phyloP scores from a whole-genome alignment of 495 filamentous ascomycete species.

The Talaromyces wortmannii region DNA sequence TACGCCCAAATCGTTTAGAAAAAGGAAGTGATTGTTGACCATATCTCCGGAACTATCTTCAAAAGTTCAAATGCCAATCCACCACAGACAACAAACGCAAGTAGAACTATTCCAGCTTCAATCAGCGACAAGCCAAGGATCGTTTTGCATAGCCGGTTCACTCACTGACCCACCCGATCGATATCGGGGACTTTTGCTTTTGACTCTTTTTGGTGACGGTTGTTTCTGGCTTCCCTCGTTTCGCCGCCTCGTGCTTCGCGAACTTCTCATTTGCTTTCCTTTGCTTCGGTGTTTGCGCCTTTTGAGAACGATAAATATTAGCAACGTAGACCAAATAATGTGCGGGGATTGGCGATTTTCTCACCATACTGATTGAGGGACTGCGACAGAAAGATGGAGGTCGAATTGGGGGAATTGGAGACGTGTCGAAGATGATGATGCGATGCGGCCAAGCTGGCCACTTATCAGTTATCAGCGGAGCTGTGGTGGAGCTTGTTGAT shows the following conservation, averaged over 20 bases:
- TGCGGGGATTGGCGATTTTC: too few relatives aligned
- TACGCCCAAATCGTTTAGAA: slow-evolving; percentile 5
- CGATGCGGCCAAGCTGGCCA: too few relatives aligned
- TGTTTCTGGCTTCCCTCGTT: slow-evolving; percentile 72
- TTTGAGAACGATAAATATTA: neutral
- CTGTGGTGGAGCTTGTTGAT: too few relatives aligned
- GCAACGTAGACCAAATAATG: too few relatives aligned
- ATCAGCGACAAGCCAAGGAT: neutral
- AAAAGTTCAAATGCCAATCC: slow-evolving; percentile 79
- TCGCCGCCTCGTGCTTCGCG: slow-evolving; percentile 68
- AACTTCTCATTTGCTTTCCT: slow-evolving; percentile 82
- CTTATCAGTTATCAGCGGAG: too few relatives aligned
- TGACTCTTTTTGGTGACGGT: slow-evolving; percentile 56
- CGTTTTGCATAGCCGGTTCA: slow-evolving; percentile 6
- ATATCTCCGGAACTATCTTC: slow-evolving; percentile 58
- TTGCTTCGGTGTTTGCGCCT: slow-evolving; percentile 96
- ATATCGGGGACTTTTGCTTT: slow-evolving; percentile 70
- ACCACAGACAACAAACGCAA: slow-evolving; percentile 79
- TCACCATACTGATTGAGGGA: too few relatives aligned
- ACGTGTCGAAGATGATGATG: too few relatives aligned
- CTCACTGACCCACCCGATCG: slow-evolving; percentile 78
- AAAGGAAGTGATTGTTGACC: slow-evolving; percentile 25
- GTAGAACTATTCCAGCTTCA: slow-evolving; percentile 46
- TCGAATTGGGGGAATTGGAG: too few relatives aligned
- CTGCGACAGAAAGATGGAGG: too few relatives aligned